Evolutionary conservation across 495 filamentous ascomycete genomes (phyloP).

Genomic region (Aspergillus carlsbadensis): DNA sequence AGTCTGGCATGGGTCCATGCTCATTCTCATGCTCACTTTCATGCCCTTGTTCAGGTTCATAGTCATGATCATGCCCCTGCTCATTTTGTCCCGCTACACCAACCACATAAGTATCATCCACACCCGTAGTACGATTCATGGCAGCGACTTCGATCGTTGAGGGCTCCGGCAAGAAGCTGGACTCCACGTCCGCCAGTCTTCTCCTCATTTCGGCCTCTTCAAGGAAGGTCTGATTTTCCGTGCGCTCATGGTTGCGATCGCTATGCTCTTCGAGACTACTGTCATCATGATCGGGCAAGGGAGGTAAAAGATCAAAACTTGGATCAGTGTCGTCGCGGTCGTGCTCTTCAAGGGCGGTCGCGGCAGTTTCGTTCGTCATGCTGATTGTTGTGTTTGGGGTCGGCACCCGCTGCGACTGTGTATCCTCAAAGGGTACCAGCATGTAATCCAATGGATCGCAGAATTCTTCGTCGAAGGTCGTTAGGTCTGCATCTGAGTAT

Average conservation of each 20-base stretch:
- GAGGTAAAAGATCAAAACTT: constrained; percentile 31
- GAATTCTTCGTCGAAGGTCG: constrained; percentile 39
- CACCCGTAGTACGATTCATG: constrained; percentile 25
- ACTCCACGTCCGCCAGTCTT: constrained; percentile 83
- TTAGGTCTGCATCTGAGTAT: constrained; percentile 35
- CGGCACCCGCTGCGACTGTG: constrained; percentile 30
- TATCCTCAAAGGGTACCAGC: constrained; percentile 29
- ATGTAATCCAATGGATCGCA: constrained; percentile 33
- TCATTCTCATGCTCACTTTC: too few relatives aligned
- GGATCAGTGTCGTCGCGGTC: constrained; percentile 25
- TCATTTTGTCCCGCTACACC: constrained; percentile 22
- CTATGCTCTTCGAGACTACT: constrained; percentile 40
- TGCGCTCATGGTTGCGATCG: constrained; percentile 30
- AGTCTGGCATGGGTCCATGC: constrained; percentile 25
- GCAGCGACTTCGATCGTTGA: constrained; percentile 45
- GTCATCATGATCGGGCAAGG: constrained; percentile 41
- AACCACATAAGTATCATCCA: constrained; percentile 45
- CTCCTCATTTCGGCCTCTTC: constrained; percentile 67
- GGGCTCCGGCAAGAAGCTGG: constrained; percentile 67
- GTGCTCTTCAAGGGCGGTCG: constrained; percentile 13
- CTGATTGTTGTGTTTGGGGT: constrained; percentile 24
- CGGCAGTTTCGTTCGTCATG: constrained; percentile 10
- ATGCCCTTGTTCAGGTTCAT: too few relatives aligned
- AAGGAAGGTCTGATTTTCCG: constrained; percentile 49
- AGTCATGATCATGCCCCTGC: too few relatives aligned